Evolutionary conservation across 2,329 filamentous ascomycete genomes (phyloP).

Genomic region (Fusarium sp.): DNA sequence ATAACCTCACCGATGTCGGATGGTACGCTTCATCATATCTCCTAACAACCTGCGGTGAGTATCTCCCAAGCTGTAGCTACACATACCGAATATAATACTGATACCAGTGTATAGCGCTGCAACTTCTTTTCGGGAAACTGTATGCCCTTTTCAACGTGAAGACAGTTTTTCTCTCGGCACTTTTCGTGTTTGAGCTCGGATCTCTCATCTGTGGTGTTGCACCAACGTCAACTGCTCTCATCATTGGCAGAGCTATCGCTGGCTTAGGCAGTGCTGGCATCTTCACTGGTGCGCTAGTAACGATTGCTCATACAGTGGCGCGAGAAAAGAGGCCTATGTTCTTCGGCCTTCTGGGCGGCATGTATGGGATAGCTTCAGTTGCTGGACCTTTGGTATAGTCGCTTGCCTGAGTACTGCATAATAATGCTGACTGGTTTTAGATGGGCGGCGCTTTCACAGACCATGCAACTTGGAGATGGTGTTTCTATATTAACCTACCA

Average conservation of each 20-base stretch:
- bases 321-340: too few relatives aligned
- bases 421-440: too few relatives aligned
- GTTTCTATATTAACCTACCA: constrained; percentile 10
- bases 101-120: background rate
- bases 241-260: background rate
- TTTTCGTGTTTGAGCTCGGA: background rate
- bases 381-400: too few relatives aligned
- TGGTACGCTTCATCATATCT: constrained; percentile 20
- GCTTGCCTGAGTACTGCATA: too few relatives aligned
- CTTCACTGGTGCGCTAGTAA: background rate
- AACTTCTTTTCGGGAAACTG: background rate
- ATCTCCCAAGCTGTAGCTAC: too few relatives aligned
- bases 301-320: background rate
- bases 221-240: background rate
- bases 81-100: background rate
- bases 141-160: background rate
- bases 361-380: too few relatives aligned
- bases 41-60: constrained; percentile 9
- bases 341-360: too few relatives aligned
- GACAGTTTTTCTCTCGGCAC: background rate
- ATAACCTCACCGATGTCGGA: constrained; percentile 10
- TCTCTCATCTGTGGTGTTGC: background rate
- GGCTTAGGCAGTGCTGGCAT: constrained; percentile 1
- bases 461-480: constrained; percentile 7
- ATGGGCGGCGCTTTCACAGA: constrained; percentile 11